These are phyloP conservation scores for Cercophora newfieldiana DNA, from an alignment of 495 filamentous ascomycete species.

Conservation along the genomic window DNA sequence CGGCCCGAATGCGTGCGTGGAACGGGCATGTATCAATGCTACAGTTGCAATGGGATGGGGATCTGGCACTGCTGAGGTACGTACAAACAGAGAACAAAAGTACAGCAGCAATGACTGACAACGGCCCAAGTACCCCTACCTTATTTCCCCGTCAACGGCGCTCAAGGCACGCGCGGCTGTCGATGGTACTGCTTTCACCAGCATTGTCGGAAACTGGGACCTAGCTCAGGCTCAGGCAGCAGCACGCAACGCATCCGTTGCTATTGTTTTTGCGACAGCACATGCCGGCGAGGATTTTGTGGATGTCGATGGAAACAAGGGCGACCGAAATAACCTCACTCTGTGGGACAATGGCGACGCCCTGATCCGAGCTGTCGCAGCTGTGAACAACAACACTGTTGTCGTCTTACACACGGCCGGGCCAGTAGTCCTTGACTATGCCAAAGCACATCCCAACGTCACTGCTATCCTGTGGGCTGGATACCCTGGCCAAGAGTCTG, in stretches of 20 bases:
- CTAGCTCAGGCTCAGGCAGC: conserved; percentile 35
- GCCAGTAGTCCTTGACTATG: conserved; percentile 47
- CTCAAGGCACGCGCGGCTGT: conserved; percentile 43
- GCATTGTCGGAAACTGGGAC: conserved; percentile 39
- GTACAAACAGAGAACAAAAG: too few species aligned
- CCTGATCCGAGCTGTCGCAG: conserved; percentile 51
- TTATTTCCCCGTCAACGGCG: conserved; percentile 56
- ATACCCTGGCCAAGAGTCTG: conserved; percentile 57
- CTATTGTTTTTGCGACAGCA: conserved; percentile 60
- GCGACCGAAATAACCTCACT: conserved; percentile 54
- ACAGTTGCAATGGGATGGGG: conserved; percentile 60
- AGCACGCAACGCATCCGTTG: conserved; percentile 41
- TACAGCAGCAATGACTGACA: too few species aligned
- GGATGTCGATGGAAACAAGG: conserved; percentile 57
- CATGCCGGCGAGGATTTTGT: conserved; percentile 57
- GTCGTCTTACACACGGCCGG: conserved; percentile 58
- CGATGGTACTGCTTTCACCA: conserved; percentile 31
- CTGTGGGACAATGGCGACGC: conserved; percentile 54
- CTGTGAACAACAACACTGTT: conserved; percentile 52
- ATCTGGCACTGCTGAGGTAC: conserved; percentile 60
- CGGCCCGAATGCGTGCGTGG: conserved; percentile 46
- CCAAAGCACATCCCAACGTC: conserved; percentile 56
- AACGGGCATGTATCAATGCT: conserved; percentile 52
- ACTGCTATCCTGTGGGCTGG: conserved; percentile 57
- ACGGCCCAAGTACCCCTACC: conserved; percentile 74